These are phyloP conservation scores for Zygnema circumcarinatum DNA, from an alignment of 139 green algal genomes.

Conservation along the genomic window DNA sequence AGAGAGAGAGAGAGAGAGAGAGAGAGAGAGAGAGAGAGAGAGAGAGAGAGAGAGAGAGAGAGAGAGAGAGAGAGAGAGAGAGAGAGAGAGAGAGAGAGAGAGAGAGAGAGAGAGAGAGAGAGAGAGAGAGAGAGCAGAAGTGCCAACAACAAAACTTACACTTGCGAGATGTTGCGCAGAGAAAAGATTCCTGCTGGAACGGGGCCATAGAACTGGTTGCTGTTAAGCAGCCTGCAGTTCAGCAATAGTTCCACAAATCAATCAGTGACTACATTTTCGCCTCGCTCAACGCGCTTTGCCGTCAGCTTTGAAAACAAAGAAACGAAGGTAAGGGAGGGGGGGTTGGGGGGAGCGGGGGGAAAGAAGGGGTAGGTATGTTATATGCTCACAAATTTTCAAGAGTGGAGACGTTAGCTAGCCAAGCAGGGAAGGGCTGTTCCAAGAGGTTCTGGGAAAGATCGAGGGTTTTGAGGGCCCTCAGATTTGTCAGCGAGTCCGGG, in stretches of 20 bases:
- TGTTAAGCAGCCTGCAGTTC: not conserved
- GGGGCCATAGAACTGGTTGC: slow-evolving; percentile 1
- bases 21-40: not conserved
- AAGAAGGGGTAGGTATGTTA: no score
- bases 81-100: not conserved
- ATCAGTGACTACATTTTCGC: not conserved
- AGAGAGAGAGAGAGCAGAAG: not conserved
- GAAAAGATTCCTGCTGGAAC: not conserved
- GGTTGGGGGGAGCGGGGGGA: not conserved
- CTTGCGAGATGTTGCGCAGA: not conserved
- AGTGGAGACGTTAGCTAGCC: no score
- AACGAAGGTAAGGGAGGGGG: not conserved
- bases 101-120: not conserved
- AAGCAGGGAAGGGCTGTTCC: no score
- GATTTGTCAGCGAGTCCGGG: no score
- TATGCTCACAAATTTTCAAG: no score
- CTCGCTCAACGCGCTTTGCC: not conserved
- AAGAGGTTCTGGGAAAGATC: no score
- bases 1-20: not conserved
- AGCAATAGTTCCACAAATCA: not conserved
- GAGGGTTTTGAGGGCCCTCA: no score
- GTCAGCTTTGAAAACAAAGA: not conserved
- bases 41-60: not conserved
- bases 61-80: not conserved
- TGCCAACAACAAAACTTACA: not conserved